phyloP scores from a whole-genome alignment of 345 rosid species.

The Iberis pinnata region DNA sequence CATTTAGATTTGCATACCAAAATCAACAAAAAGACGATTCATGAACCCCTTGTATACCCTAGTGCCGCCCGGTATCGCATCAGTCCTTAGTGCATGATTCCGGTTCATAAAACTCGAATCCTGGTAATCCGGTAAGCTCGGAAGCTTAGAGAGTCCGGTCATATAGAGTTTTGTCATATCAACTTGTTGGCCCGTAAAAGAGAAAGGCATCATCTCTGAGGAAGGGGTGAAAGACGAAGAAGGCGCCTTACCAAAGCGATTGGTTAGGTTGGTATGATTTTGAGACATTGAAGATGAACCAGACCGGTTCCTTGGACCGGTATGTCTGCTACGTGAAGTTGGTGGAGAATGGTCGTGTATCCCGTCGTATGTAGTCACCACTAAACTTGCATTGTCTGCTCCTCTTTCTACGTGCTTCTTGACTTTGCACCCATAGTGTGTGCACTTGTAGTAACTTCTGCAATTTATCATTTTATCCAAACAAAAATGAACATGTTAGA shows the following conservation, averaged over 20 bases:
- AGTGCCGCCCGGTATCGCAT: background rate
- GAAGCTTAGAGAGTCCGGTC: conserved; percentile 18
- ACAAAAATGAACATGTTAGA: no score
- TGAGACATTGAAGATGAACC: conserved; percentile 4
- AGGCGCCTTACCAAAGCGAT: background rate
- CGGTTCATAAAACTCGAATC: background rate
- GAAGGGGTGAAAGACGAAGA: background rate
- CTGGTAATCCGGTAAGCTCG: conserved; percentile 2
- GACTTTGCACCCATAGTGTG: conserved; percentile 6
- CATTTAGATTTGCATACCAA: background rate
- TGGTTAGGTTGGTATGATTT: background rate
- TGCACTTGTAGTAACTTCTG: conserved; percentile 30
- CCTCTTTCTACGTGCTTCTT: conserved; percentile 31
- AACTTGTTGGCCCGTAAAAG: background rate
- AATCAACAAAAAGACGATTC: background rate
- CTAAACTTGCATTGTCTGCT: conserved; percentile 9
- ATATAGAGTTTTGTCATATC: background rate
- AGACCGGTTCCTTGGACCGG: conserved; percentile 5
- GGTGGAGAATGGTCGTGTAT: conserved; percentile 17
- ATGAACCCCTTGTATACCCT: conserved; percentile 6
- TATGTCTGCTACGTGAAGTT: background rate
- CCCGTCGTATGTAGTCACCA: conserved; percentile 23
- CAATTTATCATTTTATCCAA: background rate
- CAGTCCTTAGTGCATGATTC: conserved; percentile 8
- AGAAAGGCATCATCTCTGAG: background rate